These are phyloP conservation scores for Calonectria pteridis DNA, from an alignment of 2,329 filamentous ascomycete species.

Conservation along the genomic window DNA sequence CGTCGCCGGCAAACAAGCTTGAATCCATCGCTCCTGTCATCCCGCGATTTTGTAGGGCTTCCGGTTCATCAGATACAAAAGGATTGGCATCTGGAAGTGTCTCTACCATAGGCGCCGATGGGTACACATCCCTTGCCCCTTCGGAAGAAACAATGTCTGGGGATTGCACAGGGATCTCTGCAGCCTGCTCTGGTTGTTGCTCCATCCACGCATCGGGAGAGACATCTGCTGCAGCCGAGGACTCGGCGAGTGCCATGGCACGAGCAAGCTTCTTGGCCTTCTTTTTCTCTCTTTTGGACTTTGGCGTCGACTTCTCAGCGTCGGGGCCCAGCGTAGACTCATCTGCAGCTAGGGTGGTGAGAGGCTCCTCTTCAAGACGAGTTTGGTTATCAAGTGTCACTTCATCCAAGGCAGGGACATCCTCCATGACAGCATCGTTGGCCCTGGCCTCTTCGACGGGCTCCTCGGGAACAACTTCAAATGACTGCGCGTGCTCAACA, in stretches of 20 bases:
- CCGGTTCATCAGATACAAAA: not conserved
- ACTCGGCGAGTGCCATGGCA: slow-evolving; percentile 24
- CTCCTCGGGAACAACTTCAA: not conserved
- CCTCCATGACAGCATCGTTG: not conserved
- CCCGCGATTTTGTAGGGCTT: not conserved
- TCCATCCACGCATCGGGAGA: not conserved
- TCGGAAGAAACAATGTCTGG: not conserved
- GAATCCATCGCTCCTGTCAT: slow-evolving; percentile 15
- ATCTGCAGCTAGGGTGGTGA: not conserved
- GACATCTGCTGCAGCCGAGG: slow-evolving; percentile 11
- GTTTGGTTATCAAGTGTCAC: not conserved
- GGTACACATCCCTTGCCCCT: not conserved
- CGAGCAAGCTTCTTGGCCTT: slow-evolving; percentile 50
- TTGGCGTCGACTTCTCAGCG: slow-evolving; percentile 34
- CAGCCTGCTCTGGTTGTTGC: not conserved
- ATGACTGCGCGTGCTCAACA: not conserved
- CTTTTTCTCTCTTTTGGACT: slow-evolving; percentile 52
- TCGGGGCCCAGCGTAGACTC: slow-evolving; percentile 23
- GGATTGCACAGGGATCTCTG: slow-evolving; percentile 9
- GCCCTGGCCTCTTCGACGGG: not conserved
- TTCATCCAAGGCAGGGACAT: not conserved
- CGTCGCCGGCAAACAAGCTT: slow-evolving; percentile 6
- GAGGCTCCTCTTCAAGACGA: not conserved
- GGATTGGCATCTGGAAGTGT: not conserved
- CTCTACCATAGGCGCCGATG: not conserved